phyloP scores from a whole-genome alignment of 257 asterid species.

The Capsicum chinense region DNA sequence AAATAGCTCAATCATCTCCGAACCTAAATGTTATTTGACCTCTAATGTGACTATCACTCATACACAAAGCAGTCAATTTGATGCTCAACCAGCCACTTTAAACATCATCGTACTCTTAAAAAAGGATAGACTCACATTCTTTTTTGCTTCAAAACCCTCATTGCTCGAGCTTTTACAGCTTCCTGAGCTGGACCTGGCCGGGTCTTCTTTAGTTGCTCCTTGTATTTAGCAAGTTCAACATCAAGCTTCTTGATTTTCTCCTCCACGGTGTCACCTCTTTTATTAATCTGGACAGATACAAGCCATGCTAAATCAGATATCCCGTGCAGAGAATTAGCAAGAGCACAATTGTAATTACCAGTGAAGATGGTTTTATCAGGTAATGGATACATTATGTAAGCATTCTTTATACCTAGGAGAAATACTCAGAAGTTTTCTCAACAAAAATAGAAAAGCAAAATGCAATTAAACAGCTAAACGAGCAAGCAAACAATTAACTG shows the following conservation, averaged over 20 bases:
- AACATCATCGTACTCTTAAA: neutral
- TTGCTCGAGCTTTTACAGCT: conserved; percentile 96
- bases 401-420: neutral
- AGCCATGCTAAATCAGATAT: neutral
- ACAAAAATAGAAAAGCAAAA: neutral
- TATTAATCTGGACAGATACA: conserved; percentile 60
- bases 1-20: neutral
- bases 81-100: neutral
- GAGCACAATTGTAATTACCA: neutral
- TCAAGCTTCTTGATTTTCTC: conserved; percentile 90
- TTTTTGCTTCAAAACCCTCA: conserved; percentile 96
- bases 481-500: too few species aligned
- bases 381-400: neutral
- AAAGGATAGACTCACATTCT: conserved; percentile 62
- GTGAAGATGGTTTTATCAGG: neutral
- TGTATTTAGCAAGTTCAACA: conserved; percentile 72
- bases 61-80: neutral
- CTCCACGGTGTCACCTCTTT: conserved; percentile 90
- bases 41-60: neutral
- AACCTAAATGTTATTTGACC: neutral
- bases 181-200: conserved; percentile 99
- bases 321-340: neutral
- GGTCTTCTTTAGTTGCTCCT: conserved; percentile 89
- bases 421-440: neutral
- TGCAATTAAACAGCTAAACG: neutral